Base-by-base conservation (phyloP, 192 early-diverging fungal species). In the Geranomyces michiganensis region DNA sequence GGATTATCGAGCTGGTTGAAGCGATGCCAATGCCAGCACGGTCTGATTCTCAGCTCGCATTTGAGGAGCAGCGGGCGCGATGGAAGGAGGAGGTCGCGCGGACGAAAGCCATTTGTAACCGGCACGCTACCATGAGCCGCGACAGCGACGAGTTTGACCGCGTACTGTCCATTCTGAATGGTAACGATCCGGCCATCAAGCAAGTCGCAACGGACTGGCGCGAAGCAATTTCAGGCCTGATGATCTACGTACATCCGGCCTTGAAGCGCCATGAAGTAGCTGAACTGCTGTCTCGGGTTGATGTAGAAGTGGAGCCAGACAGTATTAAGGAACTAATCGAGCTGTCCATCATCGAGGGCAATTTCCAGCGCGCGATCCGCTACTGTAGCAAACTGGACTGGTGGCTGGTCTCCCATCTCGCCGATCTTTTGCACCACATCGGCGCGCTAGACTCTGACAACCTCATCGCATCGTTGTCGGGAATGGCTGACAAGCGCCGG, bases 371-470 rank as follows among this genome's bases (percentile, higher is more conserved):
- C 24, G 72, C 67, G 14, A 62, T 78, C 19, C 43, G 66, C n/a
- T 30, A 56, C 46, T 62, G 60, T 45, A 59, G 60, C 15, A 45
- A 59, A 41, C 32, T 70, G 27, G 72, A 78, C 71, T 66, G 62
- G 64, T 72, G 72, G 67, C 79, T 92, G 10, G 81, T 86, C 13
- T 83, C 89, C 0, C 90, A 92, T 47, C 26, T 88, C 0, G 68
- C 79, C 0, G 88, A 90, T 70, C 72, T 86, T 0, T 67, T 92
- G 78, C 77, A 86, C 31, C 77, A 87, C 6, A 60, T 86, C 0
- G 73, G 81, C 29, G 75, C 82, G 21, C 75, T 87, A 17, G 88
- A 84, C 32, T 70, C 75, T 19, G 84, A 82, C 73, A 32, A 73
- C 65, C 33, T 59, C 74, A 47, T 66, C 64, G 9, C 67, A 51